Percentiles rank a stretch among this genome's conserved stretches.
Conservation (phyloP, 1,284 basidiomycete genomes). For the Jaminaea rosea region DNA sequence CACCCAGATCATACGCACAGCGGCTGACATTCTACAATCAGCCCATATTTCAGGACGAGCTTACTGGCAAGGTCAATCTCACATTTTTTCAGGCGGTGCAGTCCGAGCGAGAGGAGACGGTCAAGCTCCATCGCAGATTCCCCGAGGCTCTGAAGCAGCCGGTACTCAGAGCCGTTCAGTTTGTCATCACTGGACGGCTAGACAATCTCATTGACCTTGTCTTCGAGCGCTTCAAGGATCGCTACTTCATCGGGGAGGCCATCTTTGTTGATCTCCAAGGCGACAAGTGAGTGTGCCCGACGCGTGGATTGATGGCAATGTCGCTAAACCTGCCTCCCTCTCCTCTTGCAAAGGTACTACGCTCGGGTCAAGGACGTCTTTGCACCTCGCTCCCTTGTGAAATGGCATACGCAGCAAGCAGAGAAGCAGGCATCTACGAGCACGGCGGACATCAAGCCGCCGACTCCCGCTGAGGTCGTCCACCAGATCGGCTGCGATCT, state of each 20-base stretch:
- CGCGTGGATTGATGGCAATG: neutral
- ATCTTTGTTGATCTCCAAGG: slow-evolving; percentile 44
- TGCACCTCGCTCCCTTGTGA: slow-evolving; percentile 56
- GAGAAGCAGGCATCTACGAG: neutral
- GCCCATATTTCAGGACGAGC: slow-evolving; percentile 88
- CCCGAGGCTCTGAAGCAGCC: slow-evolving; percentile 84
- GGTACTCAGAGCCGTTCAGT: slow-evolving; percentile 84
- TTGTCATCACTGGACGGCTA: slow-evolving; percentile 88
- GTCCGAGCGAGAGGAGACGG: slow-evolving; percentile 79
- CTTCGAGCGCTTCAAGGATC: slow-evolving; percentile 87
- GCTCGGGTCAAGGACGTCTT: slow-evolving; percentile 66
- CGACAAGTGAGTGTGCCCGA: slow-evolving; percentile 30
- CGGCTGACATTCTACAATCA: slow-evolving; percentile 87
- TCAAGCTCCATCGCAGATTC: slow-evolving; percentile 78
- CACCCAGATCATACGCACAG: slow-evolving; percentile 68
- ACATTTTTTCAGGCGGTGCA: slow-evolving; percentile 89
- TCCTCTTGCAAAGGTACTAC: slow-evolving; percentile 56
- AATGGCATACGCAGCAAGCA: slow-evolving; percentile 1
- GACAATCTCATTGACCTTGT: slow-evolving; percentile 89
- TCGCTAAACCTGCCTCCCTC: neutral
- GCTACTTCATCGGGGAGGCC: slow-evolving; percentile 75
- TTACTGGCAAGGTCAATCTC: slow-evolving; percentile 82
- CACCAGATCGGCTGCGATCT: slow-evolving; percentile 74
- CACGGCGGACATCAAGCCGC: neutral
- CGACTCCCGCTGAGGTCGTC: slow-evolving; percentile 18